Base-by-base conservation (phyloP, 2,329 filamentous ascomycete genomes). In the Pseudogymnoascus sp. region DNA sequence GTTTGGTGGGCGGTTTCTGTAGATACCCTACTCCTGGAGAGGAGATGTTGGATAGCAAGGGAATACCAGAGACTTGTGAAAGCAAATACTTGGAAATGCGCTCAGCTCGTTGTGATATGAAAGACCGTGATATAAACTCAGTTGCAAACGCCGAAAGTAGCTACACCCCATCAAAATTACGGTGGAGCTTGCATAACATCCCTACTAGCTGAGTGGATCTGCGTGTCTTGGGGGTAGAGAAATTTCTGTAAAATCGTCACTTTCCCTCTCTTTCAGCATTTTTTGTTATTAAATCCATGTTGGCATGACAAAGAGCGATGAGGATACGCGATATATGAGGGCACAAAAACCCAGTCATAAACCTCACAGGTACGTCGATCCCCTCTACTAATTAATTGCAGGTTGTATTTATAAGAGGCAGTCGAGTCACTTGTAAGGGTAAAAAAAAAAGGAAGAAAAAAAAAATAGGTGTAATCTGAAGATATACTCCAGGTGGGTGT, bases 401-500 rank as follows among this genome's bases (percentile, higher is more conserved):
- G n/a, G 30, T 41, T 25, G 38, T 28, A 41, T 61, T 49, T 55
- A 12, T 49, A 14, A 28, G 2, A 9, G 41, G 8, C 5, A 35
- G 23, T 49, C n/a, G 30, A 61, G 23, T 35, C 1, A 33, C 14
- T 33, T 52, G 16, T 33, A 14, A 55, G 16, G 4, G 8, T 5
- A 19, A 25, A 25, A 60, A 41, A 23, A 61, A 42, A 42, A 62
- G 42, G 23, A 62, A 60, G 14, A 11, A 33, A 39, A 23, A 59
- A 62, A 62, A 62, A 58, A 58, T 25, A 58, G 30, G 61, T 60
- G 35, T 61, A 62, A 23, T 36, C 45, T 36, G 61, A 65, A 64
- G 61, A 63, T 60, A 61, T 71, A 69, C 65, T 68, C 72, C 72
- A 70, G 70, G 70, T 67, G 72, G 72, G 71, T 69, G 64, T 74